Percentiles rank a stretch among this genome's conserved stretches.
Conservation (phyloP, 2,329 filamentous ascomycete genomes). For the Didymosphaeria variabile region DNA sequence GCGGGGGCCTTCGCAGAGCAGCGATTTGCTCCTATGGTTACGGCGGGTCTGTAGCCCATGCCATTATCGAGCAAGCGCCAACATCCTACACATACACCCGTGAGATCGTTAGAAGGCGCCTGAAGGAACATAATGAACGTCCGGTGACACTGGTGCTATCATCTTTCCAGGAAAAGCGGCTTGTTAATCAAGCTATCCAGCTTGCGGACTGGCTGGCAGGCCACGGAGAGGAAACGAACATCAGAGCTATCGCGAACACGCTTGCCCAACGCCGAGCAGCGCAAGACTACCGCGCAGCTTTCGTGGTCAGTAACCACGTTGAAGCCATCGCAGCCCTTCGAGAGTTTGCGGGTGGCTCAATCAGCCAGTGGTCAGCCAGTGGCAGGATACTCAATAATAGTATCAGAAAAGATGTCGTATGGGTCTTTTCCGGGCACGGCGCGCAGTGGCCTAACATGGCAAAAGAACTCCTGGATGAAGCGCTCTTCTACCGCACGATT, state of each 20-base stretch:
- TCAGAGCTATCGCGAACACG: conserved; percentile 36
- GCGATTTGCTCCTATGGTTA: conserved; percentile 59
- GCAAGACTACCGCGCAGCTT: conserved; percentile 41
- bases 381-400: conserved; percentile 22
- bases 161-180: conserved; percentile 44
- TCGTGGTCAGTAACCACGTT: conserved; percentile 31
- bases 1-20: conserved; percentile 37
- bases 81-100: conserved; percentile 8
- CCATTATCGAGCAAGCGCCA: conserved; percentile 49
- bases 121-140: not conserved
- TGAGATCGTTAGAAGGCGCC: not conserved
- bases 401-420: conserved; percentile 36
- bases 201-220: conserved; percentile 36
- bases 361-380: conserved; percentile 14
- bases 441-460: conserved; percentile 56
- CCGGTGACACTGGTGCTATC: conserved; percentile 35
- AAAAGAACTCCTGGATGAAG: conserved; percentile 42
- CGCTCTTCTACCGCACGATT: conserved; percentile 38
- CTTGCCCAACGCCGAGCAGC: conserved; percentile 45
- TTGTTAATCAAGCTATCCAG: conserved; percentile 28
- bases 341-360: conserved; percentile 22
- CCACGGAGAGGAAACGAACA: conserved; percentile 24
- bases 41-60: conserved; percentile 54
- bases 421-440: conserved; percentile 57
- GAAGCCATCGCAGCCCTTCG: conserved; percentile 33